Percentiles rank a stretch among this genome's conserved stretches.
phyloP scores from a whole-genome alignment of 805 yeast species.

The Monosporozyma solicola region DNA sequence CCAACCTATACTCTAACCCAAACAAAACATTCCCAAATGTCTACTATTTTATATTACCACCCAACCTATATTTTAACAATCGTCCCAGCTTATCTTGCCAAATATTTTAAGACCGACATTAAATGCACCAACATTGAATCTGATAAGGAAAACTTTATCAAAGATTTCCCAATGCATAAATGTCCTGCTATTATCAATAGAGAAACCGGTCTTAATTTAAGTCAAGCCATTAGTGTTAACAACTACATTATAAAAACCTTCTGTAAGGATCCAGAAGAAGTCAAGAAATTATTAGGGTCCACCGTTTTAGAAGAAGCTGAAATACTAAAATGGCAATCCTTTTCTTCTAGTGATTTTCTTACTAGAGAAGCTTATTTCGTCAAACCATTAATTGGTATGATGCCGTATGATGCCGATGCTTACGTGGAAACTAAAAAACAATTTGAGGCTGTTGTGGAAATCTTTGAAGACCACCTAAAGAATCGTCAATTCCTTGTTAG shows the following conservation, averaged over 20 bases:
- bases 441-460: constrained; percentile 32
- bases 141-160: constrained; percentile 25
- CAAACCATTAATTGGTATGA: constrained; percentile 49
- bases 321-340: constrained; percentile 67
- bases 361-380: constrained; percentile 36
- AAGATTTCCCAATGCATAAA: constrained; percentile 53
- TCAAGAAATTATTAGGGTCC: constrained; percentile 46
- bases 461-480: constrained; percentile 49
- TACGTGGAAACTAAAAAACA: constrained; percentile 37
- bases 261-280: constrained; percentile 28
- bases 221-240: constrained; percentile 56
- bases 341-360: constrained; percentile 61
- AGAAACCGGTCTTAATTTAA: constrained; percentile 57
- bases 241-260: constrained; percentile 37
- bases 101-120: constrained; percentile 53
- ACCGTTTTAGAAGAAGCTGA: constrained; percentile 29
- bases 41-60: constrained; percentile 20
- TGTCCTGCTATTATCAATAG: constrained; percentile 64
- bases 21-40: constrained; percentile 32
- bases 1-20: not conserved
- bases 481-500: constrained; percentile 61
- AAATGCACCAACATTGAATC: constrained; percentile 34
- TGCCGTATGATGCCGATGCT: constrained; percentile 65
- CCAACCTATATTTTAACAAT: constrained; percentile 38
- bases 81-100: constrained; percentile 40